A percentile compares a stretch with the other conserved stretches of the same genome.
phyloP scores from a whole-genome alignment of 1,139 yeast genomes.

The Suhomyces panamericanus region DNA sequence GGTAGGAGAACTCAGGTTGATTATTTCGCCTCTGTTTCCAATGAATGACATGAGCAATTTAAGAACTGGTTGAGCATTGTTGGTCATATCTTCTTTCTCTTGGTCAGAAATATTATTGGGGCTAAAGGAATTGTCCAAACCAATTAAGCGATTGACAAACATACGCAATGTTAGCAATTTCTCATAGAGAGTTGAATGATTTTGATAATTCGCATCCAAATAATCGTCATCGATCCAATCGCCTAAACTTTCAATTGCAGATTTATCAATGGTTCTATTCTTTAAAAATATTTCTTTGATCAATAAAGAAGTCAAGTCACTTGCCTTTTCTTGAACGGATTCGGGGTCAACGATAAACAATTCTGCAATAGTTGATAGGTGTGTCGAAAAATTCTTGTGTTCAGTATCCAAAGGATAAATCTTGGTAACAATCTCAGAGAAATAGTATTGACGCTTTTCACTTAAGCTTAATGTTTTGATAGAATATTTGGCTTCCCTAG shows the following conservation, averaged over 20 bases:
- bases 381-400: slow-evolving; percentile 48
- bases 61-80: slow-evolving; percentile 59
- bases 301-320: slow-evolving; percentile 58
- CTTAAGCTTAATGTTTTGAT: slow-evolving; percentile 57
- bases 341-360: slow-evolving; percentile 54
- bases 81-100: slow-evolving; percentile 28
- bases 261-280: slow-evolving; percentile 37
- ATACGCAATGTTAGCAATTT: slow-evolving; percentile 60
- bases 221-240: slow-evolving; percentile 53
- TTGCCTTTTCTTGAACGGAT: slow-evolving; percentile 53
- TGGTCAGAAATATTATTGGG: slow-evolving; percentile 24
- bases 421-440: slow-evolving; percentile 38
- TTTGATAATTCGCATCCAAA: slow-evolving; percentile 29
- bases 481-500: slow-evolving; percentile 66
- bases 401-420: slow-evolving; percentile 54
- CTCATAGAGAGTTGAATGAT: slow-evolving; percentile 32
- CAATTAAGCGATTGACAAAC: slow-evolving; percentile 62
- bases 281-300: slow-evolving; percentile 61
- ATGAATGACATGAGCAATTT: slow-evolving; percentile 67
- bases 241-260: slow-evolving; percentile 25
- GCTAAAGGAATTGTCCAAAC: slow-evolving; percentile 32
- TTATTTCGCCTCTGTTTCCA: slow-evolving; percentile 81
- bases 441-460: slow-evolving; percentile 39
- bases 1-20: slow-evolving; percentile 43
- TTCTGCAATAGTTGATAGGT: slow-evolving; percentile 62